A percentile compares a stretch with the other conserved stretches of the same genome.
phyloP scores from a whole-genome alignment of 345 rosid species.

The Eucalyptus lansdowneana region DNA sequence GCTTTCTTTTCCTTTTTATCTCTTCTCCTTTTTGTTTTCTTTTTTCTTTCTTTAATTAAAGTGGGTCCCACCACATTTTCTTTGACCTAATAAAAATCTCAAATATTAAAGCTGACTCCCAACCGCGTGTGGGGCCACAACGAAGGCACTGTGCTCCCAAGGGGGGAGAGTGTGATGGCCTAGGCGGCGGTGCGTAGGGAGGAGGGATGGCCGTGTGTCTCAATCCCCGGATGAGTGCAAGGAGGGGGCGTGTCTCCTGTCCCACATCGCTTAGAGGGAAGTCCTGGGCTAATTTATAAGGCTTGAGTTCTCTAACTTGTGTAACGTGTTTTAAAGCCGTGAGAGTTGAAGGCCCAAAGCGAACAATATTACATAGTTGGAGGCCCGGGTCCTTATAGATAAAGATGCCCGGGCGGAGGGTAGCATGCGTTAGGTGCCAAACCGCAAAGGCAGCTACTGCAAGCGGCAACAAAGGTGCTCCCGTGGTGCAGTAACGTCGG shows the following conservation, averaged over 20 bases:
- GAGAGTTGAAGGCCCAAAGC: fast-evolving
- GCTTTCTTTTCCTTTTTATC: no score
- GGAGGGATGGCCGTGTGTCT: fast-evolving
- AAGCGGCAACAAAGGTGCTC: fast-evolving
- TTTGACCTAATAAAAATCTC: no score
- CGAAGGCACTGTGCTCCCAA: fast-evolving
- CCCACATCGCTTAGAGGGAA: fast-evolving
- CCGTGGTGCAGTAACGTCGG: fast-evolving
- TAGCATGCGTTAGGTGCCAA: fast-evolving
- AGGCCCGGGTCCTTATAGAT: fast-evolving
- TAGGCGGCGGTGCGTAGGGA: fast-evolving
- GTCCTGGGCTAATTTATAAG: fast-evolving
- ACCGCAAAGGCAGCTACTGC: fast-evolving
- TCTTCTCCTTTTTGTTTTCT: no score
- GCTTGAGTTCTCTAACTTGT: no score
- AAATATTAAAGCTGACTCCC: no score
- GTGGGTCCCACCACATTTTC: no score
- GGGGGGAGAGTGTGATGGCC: fast-evolving
- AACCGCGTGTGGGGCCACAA: fast-evolving
- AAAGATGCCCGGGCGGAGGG: fast-evolving
- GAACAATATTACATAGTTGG: no score
- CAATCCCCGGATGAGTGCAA: no score
- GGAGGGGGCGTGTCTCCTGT: fast-evolving
- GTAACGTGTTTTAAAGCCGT: fast-evolving
- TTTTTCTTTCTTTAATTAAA: no score